Conservation (phyloP, 768 basidiomycete genomes). For the Boletus pseudo-olivaceus region DNA sequence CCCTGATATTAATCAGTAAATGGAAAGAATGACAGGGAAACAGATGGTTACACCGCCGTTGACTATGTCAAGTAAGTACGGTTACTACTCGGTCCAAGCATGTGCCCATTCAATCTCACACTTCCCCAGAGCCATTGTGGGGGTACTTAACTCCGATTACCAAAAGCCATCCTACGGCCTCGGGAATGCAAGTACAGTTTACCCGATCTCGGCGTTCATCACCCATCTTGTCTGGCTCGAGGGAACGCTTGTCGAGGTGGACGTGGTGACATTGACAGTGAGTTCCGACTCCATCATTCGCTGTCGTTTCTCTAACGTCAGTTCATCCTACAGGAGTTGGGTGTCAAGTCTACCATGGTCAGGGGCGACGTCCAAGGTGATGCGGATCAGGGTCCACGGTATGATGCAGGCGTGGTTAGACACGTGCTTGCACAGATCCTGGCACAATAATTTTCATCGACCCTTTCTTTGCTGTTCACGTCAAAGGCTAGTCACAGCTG, state of each 20-base stretch:
- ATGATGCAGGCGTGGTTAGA: slow-evolving; percentile 45
- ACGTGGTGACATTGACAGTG: slow-evolving; percentile 60
- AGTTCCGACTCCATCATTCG: slow-evolving; percentile 20
- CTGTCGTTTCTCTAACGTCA: slow-evolving; percentile 1
- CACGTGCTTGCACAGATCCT: slow-evolving; percentile 38
- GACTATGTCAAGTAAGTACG: slow-evolving; percentile 73
- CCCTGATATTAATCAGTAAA: slow-evolving; percentile 59
- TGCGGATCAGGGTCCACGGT: slow-evolving; percentile 33
- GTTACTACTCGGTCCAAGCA: slow-evolving; percentile 1
- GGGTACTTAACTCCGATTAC: slow-evolving; percentile 65
- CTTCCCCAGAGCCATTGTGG: slow-evolving; percentile 54
- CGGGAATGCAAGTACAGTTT: slow-evolving; percentile 57
- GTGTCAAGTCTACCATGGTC: slow-evolving; percentile 57
- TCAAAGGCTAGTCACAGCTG: background rate
- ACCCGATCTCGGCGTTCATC: slow-evolving; percentile 76
- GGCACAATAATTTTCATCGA: slow-evolving; percentile 1
- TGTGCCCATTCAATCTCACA: slow-evolving; percentile 6
- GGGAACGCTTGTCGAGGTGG: slow-evolving; percentile 58
- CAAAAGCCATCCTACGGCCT: slow-evolving; percentile 48
- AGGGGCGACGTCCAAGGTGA: slow-evolving; percentile 23
- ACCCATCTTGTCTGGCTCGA: slow-evolving; percentile 81
- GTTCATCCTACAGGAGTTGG: slow-evolving; percentile 41
- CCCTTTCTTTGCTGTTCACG: background rate
- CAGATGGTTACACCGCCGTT: slow-evolving; percentile 74
- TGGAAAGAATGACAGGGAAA: slow-evolving; percentile 85